Conservation (phyloP, 441 rosid genomes). For the Pelargonium citronellum region DNA sequence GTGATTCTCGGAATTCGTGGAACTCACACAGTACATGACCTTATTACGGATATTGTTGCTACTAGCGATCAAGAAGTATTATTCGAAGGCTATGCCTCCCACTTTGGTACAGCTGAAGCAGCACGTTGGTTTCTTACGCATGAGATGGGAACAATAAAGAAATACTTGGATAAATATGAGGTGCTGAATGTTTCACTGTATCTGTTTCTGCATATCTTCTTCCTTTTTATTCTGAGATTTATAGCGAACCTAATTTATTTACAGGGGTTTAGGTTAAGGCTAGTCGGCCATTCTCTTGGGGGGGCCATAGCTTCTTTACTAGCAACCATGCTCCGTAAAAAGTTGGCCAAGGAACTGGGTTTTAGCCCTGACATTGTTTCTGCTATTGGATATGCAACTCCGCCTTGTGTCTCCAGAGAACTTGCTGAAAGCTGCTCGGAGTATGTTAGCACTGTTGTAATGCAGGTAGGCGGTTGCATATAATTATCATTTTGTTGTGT, state of each 20-base stretch:
- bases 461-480: constrained; percentile 60
- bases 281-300: constrained; percentile 95
- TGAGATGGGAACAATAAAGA: constrained; percentile 63
- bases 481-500: constrained; percentile 13
- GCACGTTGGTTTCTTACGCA: constrained; percentile 84
- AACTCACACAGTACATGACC: constrained; percentile 76
- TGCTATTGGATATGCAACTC: constrained; percentile 81
- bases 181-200: constrained; percentile 28
- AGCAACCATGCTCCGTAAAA: constrained; percentile 74
- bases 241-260: constrained; percentile 29
- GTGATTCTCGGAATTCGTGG: constrained; percentile 78
- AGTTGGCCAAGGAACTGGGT: constrained; percentile 58
- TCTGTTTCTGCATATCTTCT: constrained; percentile 8
- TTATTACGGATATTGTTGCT: constrained; percentile 73
- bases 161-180: constrained; percentile 60
- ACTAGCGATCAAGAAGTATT: constrained; percentile 71
- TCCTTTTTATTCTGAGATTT: constrained; percentile 6
- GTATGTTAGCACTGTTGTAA: constrained; percentile 64
- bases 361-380: constrained; percentile 65
- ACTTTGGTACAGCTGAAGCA: constrained; percentile 92
- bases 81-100: constrained; percentile 83
- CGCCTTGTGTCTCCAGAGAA: constrained; percentile 76
- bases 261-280: constrained; percentile 87
- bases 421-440: constrained; percentile 75
- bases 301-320: constrained; percentile 80